Evolutionary conservation across 352 stramenopile species (phyloP).

Genomic region (Phytophthora podocarpi): DNA sequence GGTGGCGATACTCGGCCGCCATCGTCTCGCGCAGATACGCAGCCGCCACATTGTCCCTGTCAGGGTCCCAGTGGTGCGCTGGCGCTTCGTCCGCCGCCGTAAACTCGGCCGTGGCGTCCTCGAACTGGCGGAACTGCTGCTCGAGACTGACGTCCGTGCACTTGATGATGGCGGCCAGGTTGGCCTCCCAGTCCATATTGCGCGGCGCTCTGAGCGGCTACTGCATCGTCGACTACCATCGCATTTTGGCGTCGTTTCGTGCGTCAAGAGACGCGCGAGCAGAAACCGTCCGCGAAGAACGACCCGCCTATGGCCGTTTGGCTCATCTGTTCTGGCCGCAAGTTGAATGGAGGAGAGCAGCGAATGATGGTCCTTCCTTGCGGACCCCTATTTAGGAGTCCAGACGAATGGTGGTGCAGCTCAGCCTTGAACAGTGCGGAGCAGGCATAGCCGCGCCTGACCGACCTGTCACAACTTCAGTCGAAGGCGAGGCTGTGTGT

Average conservation of each 20-base stretch:
- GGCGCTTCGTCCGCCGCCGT: conserved; percentile 2
- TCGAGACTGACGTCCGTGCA: conserved; percentile 79
- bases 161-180: conserved; percentile 83
- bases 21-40: conserved; percentile 49
- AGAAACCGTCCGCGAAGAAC: neutral
- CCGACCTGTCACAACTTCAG: neutral
- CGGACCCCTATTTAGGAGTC: neutral
- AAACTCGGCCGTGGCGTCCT: conserved; percentile 43
- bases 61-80: neutral
- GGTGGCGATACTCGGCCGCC: conserved; percentile 24
- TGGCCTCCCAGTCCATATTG: too few relatives aligned
- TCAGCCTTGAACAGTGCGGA: too few relatives aligned
- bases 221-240: too few relatives aligned
- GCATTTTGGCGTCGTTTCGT: too few relatives aligned
- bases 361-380: neutral
- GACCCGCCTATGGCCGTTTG: neutral
- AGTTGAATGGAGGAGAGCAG: neutral
- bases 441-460: neutral
- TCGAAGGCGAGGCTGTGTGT: too few relatives aligned
- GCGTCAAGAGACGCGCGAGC: neutral
- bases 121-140: conserved; percentile 77
- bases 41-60: conserved; percentile 34
- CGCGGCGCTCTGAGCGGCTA: too few relatives aligned
- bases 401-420: too few relatives aligned
- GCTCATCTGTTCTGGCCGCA: neutral